These are phyloP conservation scores for Aquanectria penicillioides DNA, from an alignment of 2,329 filamentous ascomycete species.

Conservation along the genomic window DNA sequence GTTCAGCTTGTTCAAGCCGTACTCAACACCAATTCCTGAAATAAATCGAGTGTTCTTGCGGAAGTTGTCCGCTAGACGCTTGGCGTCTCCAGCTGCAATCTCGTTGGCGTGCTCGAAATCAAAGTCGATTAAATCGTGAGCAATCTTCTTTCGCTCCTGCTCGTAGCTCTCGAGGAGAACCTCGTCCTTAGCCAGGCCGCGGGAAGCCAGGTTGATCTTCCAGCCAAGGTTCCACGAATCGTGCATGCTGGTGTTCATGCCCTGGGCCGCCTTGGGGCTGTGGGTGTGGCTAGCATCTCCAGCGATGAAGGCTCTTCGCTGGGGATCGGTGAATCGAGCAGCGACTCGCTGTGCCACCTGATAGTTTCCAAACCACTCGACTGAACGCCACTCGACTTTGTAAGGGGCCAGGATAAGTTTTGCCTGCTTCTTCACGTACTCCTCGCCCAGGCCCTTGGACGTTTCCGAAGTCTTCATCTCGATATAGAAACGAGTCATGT, in stretches of 20 bases:
- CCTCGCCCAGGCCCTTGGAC: conserved; percentile 58
- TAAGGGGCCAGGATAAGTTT: conserved; percentile 67
- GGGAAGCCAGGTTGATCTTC: conserved; percentile 61
- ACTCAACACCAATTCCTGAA: conserved; percentile 73
- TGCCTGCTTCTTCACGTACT: conserved; percentile 75
- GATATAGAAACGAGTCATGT: conserved; percentile 73
- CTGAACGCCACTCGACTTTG: conserved; percentile 63
- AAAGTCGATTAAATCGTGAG: conserved; percentile 66
- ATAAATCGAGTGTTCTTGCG: conserved; percentile 76
- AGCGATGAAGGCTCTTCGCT: conserved; percentile 70
- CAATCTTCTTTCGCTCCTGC: conserved; percentile 68
- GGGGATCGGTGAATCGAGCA: conserved; percentile 70
- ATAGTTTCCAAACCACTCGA: conserved; percentile 78
- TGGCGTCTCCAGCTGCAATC: conserved; percentile 69
- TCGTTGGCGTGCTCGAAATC: conserved; percentile 66
- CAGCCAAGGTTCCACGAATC: conserved; percentile 69
- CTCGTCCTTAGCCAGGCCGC: conserved; percentile 62
- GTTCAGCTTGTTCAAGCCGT: conserved; percentile 61
- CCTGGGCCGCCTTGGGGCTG: conserved; percentile 76
- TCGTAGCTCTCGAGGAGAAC: conserved; percentile 68
- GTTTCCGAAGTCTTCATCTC: conserved; percentile 59
- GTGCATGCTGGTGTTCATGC: conserved; percentile 68
- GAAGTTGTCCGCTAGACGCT: conserved; percentile 72
- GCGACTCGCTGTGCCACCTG: conserved; percentile 76
- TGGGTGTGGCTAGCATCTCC: conserved; percentile 78